Evolutionary conservation across 768 basidiomycete species (phyloP), one percentile per base, ranked within the genome.

Genomic region (Stropharia rugosoannulata): DNA sequence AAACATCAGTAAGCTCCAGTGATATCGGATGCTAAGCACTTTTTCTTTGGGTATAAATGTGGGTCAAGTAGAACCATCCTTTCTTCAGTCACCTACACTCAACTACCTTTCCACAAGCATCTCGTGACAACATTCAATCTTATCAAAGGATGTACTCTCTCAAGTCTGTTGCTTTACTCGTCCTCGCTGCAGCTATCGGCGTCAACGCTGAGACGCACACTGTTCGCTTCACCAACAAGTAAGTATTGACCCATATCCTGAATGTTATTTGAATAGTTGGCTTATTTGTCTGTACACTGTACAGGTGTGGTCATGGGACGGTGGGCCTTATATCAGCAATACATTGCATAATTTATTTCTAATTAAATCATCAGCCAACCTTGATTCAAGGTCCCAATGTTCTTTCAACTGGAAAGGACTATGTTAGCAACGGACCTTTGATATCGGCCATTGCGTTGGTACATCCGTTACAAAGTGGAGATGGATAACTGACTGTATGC

Each of bases 211-310:
- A 75, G 54, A 50, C 58, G 5, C 74, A 76, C 60, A 66, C 65
- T 12, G 65, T 76, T 18, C 64, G 62, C 51, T 74, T 76, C 54
- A 62, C 61, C 32, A 75, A 76, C 60, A 64, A 62, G 15, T 75
- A 71, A 10, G 29, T 4, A 32, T 32, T 7, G 5, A 3, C 3
- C 9, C 29, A 32, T 7, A 32, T 63, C 70, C 67, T 10, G 25
- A n/a, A n/a, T n/a, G n/a, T n/a, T n/a, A n/a, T n/a, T n/a, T n/a
- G n/a, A n/a, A n/a, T n/a, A n/a, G n/a, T n/a, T n/a, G n/a, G n/a
- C n/a, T n/a, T n/a, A n/a, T n/a, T 29, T 16, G 13, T 41, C 22
- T 18, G 16, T 35, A 16, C 39, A 46, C 27, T 16, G 7, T 22
- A 22, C 40, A 39, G 22, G 19, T 25, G 38, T 22, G 37, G 36